phyloP scores from a whole-genome alignment of 2,329 filamentous ascomycete genomes.

The Trichocomaceae sp. region DNA sequence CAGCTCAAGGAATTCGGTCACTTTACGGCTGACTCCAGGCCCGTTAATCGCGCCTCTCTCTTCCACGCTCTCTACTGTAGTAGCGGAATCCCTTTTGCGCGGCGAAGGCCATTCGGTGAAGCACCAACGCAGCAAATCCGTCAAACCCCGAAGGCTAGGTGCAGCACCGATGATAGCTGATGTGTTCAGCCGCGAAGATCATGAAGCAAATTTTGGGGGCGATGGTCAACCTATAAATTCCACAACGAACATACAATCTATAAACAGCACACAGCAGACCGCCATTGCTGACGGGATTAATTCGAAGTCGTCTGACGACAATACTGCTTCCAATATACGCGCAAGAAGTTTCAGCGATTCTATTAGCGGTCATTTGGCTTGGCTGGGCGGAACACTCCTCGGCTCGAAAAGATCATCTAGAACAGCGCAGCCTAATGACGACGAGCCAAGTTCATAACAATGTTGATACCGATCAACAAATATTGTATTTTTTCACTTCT shows the following conservation, averaged over 20 bases:
- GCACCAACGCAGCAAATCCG: conserved; percentile 21
- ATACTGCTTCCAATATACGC: conserved; percentile 19
- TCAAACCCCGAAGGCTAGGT: conserved; percentile 1
- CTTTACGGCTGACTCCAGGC: conserved; percentile 49
- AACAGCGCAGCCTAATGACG: not conserved
- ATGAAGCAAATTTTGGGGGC: conserved; percentile 17
- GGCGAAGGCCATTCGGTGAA: conserved; percentile 42
- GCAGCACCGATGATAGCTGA: conserved; percentile 5
- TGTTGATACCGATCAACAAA: not conserved
- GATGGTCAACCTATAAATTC: conserved; percentile 15
- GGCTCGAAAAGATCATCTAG: conserved; percentile 10
- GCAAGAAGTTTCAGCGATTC: conserved; percentile 35
- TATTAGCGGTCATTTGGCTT: conserved; percentile 29
- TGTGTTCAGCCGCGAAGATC: conserved; percentile 15
- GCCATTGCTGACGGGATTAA: not conserved
- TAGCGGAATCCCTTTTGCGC: conserved; percentile 58
- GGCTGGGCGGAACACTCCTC: conserved; percentile 30
- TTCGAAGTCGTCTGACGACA: conserved; percentile 15
- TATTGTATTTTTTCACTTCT: not conserved
- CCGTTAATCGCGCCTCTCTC: conserved; percentile 56
- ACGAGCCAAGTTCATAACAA: conserved; percentile 1
- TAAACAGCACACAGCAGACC: not conserved
- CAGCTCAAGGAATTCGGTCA: conserved; percentile 43
- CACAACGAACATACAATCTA: conserved; percentile 1
- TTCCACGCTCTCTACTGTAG: conserved; percentile 55